These are phyloP conservation scores for Pezicula radicicola DNA, from an alignment of 2,329 filamentous ascomycete species.

Conservation along the genomic window DNA sequence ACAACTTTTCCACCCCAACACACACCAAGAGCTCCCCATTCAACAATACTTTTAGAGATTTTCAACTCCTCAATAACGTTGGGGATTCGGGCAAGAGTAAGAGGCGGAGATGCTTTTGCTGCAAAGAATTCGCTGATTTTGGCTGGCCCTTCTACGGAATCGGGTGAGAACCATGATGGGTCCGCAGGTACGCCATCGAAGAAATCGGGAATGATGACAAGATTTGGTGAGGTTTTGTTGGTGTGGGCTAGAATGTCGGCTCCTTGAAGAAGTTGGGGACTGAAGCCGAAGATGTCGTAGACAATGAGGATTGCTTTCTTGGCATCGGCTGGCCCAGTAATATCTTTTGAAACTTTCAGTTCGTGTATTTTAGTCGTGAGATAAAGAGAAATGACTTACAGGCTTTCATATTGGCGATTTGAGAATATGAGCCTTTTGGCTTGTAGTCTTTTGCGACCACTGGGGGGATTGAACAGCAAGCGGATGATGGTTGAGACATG, in stretches of 20 bases:
- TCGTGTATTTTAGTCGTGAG: background rate
- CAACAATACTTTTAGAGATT: slow-evolving; percentile 10
- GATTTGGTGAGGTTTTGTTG: slow-evolving; percentile 61
- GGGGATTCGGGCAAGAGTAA: slow-evolving; percentile 38
- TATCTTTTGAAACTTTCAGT: slow-evolving; percentile 27
- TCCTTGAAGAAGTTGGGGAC: slow-evolving; percentile 66
- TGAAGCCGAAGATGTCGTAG: slow-evolving; percentile 67
- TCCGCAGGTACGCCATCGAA: slow-evolving; percentile 61
- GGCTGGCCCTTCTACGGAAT: background rate
- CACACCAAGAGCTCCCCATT: slow-evolving; percentile 5
- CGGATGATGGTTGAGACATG: no score
- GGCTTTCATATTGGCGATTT: slow-evolving; percentile 39
- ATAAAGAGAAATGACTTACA: slow-evolving; percentile 31
- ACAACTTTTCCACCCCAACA: slow-evolving; percentile 31
- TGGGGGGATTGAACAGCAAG: no score
- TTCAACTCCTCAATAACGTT: slow-evolving; percentile 44
- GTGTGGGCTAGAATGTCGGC: slow-evolving; percentile 61
- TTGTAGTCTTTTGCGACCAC: no score
- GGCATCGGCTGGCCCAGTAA: slow-evolving; percentile 42
- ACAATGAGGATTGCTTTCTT: slow-evolving; percentile 59
- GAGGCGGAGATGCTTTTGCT: slow-evolving; percentile 33
- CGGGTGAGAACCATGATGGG: slow-evolving; percentile 37
- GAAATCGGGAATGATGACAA: slow-evolving; percentile 89
- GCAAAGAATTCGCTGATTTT: slow-evolving; percentile 34
- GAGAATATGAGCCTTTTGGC: no score